Percentiles rank a stretch among this genome's conserved stretches.
These are phyloP conservation scores for Metahyphopichia silvanorum DNA, from an alignment of 805 yeast species.

Conservation along the genomic window DNA sequence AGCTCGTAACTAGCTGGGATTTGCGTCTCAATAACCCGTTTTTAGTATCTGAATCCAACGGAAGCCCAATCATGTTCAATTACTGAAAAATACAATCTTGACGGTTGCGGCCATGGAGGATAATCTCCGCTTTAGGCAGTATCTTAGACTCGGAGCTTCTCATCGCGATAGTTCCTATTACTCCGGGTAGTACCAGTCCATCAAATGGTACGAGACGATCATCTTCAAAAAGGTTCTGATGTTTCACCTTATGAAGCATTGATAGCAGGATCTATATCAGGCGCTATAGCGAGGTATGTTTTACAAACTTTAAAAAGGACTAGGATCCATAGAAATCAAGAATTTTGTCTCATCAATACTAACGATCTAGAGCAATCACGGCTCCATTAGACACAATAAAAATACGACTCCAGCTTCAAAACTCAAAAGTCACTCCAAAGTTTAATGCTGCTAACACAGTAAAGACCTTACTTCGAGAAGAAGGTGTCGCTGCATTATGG, in stretches of 20 bases:
- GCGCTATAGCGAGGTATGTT: slow-evolving; percentile 47
- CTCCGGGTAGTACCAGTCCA: too few species aligned
- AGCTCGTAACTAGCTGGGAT: slow-evolving; percentile 1
- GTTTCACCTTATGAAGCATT: slow-evolving; percentile 53
- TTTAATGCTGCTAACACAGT: slow-evolving; percentile 37
- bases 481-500: slow-evolving; percentile 83
- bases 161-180: too few species aligned
- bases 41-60: slow-evolving; percentile 2
- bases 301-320: neutral
- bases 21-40: slow-evolving; percentile 2
- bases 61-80: slow-evolving; percentile 8
- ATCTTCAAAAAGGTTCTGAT: slow-evolving; percentile 48
- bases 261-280: slow-evolving; percentile 71
- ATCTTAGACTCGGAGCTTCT: too few species aligned
- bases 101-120: too few species aligned
- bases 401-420: slow-evolving; percentile 67
- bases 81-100: too few species aligned
- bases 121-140: too few species aligned
- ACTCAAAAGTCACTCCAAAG: slow-evolving; percentile 12
- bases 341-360: slow-evolving; percentile 10
- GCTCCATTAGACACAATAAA: slow-evolving; percentile 82
- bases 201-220: slow-evolving; percentile 45
- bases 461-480: slow-evolving; percentile 47
- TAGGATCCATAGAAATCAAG: too few species aligned
- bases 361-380: slow-evolving; percentile 46